Conservation (phyloP, 495 filamentous ascomycete genomes). For the Tetracladium setigerum region DNA sequence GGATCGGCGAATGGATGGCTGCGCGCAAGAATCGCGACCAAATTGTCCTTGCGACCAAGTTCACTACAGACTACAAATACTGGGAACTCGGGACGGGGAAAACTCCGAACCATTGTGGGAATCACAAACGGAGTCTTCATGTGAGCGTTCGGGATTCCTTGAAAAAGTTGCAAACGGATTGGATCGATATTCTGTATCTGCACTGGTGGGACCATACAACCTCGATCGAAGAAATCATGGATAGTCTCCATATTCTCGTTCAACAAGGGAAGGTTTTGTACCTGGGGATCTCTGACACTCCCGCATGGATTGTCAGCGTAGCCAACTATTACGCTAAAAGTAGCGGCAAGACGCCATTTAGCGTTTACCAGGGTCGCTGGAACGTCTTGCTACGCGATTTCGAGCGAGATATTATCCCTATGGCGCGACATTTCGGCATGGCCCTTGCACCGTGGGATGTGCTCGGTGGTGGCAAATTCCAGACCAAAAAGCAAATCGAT, state of each 20-base stretch:
- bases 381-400: slow-evolving; percentile 44
- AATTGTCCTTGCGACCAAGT: slow-evolving; percentile 61
- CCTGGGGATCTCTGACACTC: slow-evolving; percentile 54
- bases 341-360: slow-evolving; percentile 54
- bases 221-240: slow-evolving; percentile 55
- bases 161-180: slow-evolving; percentile 55
- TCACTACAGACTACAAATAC: slow-evolving; percentile 33
- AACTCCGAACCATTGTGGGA: slow-evolving; percentile 44
- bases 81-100: slow-evolving; percentile 23
- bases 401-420: slow-evolving; percentile 51
- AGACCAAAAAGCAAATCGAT: slow-evolving; percentile 31
- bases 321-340: slow-evolving; percentile 53
- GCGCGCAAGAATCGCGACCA: slow-evolving; percentile 43
- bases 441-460: slow-evolving; percentile 49
- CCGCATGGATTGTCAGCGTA: slow-evolving; percentile 54
- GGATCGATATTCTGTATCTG: slow-evolving; percentile 57
- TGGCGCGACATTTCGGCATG: slow-evolving; percentile 50
- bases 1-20: slow-evolving; percentile 63
- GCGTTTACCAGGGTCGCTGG: slow-evolving; percentile 60
- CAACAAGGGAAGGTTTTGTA: slow-evolving; percentile 53
- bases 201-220: slow-evolving; percentile 56
- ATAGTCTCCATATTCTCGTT: slow-evolving; percentile 49
- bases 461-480: slow-evolving; percentile 46
- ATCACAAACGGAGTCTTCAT: slow-evolving; percentile 44
- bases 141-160: slow-evolving; percentile 47